phyloP scores from a whole-genome alignment of 2,329 filamentous ascomycete genomes.

The Xylariomycetidae sp. region DNA sequence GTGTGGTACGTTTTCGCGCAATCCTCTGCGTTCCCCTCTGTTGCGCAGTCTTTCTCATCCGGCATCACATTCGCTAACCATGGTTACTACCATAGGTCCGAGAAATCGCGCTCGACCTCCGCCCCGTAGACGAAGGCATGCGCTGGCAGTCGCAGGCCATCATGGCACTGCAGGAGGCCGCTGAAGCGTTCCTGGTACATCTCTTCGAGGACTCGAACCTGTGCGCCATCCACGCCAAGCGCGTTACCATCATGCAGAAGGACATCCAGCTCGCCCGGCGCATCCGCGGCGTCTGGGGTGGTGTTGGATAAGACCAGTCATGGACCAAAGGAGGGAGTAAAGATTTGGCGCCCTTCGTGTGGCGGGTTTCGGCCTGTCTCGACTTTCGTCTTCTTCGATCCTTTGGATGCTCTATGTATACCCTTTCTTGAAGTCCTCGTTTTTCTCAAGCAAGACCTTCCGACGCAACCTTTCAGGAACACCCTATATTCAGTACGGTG shows the following conservation, averaged over 20 bases:
- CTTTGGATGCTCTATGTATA: no score
- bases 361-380: no score
- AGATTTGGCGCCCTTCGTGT: no score
- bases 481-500: no score
- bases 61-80: slow-evolving; percentile 2
- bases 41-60: no score
- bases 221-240: slow-evolving; percentile 92
- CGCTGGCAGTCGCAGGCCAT: slow-evolving; percentile 97
- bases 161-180: slow-evolving; percentile 84
- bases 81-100: slow-evolving; percentile 43
- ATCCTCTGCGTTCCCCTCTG: no score
- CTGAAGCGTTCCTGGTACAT: slow-evolving; percentile 94
- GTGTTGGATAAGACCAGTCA: slow-evolving; percentile 48
- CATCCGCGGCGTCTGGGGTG: slow-evolving; percentile 73
- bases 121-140: slow-evolving; percentile 61
- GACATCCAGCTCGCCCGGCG: slow-evolving; percentile 88
- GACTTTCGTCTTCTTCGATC: no score
- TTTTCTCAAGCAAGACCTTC: no score
- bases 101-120: slow-evolving; percentile 64
- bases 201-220: slow-evolving; percentile 96
- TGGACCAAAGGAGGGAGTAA: no score
- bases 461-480: no score
- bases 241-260: slow-evolving; percentile 96
- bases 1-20: slow-evolving; percentile 48
- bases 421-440: no score